phyloP scores from a whole-genome alignment of 768 basidiomycete species.

The Mycena leptocephala region DNA sequence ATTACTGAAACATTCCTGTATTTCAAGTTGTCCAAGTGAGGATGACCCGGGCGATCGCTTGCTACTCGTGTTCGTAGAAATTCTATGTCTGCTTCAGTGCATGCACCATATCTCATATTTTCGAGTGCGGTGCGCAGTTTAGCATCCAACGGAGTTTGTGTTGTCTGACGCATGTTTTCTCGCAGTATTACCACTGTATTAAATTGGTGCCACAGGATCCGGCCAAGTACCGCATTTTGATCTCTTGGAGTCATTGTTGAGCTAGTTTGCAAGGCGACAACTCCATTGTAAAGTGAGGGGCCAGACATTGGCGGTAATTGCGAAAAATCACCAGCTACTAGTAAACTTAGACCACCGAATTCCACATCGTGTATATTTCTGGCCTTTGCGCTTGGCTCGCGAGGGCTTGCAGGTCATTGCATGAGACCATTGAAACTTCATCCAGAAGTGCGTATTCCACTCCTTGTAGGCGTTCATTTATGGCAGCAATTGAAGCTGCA shows the following conservation, averaged over 20 bases:
- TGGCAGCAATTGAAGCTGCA: neutral
- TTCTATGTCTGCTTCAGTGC: neutral
- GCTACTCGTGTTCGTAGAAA: neutral
- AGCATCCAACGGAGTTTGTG: neutral
- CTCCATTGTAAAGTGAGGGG: too few relatives aligned
- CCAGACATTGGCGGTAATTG: slow-evolving; percentile 46
- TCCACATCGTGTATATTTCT: slow-evolving; percentile 20
- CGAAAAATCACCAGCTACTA: slow-evolving; percentile 53
- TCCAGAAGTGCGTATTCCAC: slow-evolving; percentile 54
- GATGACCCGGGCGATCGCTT: neutral
- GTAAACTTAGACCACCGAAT: slow-evolving; percentile 51
- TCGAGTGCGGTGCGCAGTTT: neutral
- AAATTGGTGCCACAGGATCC: too few relatives aligned
- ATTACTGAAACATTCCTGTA: neutral
- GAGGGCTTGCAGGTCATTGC: slow-evolving; percentile 42
- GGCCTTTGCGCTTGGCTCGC: slow-evolving; percentile 37
- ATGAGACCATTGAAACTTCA: slow-evolving; percentile 55
- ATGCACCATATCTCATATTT: neutral
- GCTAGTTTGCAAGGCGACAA: too few relatives aligned
- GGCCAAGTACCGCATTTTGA: neutral
- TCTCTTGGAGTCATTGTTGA: too few relatives aligned
- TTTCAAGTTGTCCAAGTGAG: neutral
- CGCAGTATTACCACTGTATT: neutral
- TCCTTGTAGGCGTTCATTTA: slow-evolving; percentile 18
- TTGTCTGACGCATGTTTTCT: neutral